Evolutionary conservation across 1,284 basidiomycete species (phyloP).

Genomic region (Farysia itapuensis): DNA sequence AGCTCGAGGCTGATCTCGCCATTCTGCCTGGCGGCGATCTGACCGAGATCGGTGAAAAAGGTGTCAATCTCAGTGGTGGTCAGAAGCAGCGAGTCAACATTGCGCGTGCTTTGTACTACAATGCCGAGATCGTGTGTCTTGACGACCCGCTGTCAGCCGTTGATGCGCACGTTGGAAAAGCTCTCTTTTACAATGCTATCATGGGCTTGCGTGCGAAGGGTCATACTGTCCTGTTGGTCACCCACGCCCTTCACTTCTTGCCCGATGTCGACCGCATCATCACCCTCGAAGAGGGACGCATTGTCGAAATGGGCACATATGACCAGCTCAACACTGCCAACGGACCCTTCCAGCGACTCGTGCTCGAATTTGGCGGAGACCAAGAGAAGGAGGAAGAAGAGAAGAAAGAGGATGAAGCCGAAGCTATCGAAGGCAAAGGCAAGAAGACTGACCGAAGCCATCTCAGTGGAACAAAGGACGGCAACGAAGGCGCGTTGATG

Average conservation of each 20-base stretch:
- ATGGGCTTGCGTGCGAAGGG: slow-evolving; percentile 38
- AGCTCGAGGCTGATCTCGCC: slow-evolving; percentile 67
- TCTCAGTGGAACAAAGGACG: slow-evolving; percentile 18
- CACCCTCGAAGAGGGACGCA: slow-evolving; percentile 71
- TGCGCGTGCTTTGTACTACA: slow-evolving; percentile 72
- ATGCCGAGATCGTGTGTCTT: slow-evolving; percentile 70
- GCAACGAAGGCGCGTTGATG: slow-evolving; percentile 43
- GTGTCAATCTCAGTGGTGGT: slow-evolving; percentile 64
- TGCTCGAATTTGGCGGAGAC: slow-evolving; percentile 60
- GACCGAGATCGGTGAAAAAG: slow-evolving; percentile 67
- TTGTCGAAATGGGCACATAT: slow-evolving; percentile 70
- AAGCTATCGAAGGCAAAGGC: slow-evolving; percentile 29
- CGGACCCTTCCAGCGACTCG: slow-evolving; percentile 65
- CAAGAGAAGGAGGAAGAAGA: slow-evolving; percentile 43
- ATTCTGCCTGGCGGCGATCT: slow-evolving; percentile 74
- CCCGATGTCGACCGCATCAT: slow-evolving; percentile 69
- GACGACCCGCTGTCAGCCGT: slow-evolving; percentile 74
- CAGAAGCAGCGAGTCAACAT: slow-evolving; percentile 73
- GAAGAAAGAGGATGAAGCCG: slow-evolving; percentile 41
- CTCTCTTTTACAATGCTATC: slow-evolving; percentile 57
- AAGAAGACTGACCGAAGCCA: slow-evolving; percentile 22
- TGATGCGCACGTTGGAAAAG: slow-evolving; percentile 59
- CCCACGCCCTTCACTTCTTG: slow-evolving; percentile 64
- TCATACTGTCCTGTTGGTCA: slow-evolving; percentile 57
- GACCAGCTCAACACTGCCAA: slow-evolving; percentile 66